Percentiles rank a stretch among this genome's conserved stretches.
Conservation (phyloP, 208 protist species). For the Wallacemonas sp. region DNA sequence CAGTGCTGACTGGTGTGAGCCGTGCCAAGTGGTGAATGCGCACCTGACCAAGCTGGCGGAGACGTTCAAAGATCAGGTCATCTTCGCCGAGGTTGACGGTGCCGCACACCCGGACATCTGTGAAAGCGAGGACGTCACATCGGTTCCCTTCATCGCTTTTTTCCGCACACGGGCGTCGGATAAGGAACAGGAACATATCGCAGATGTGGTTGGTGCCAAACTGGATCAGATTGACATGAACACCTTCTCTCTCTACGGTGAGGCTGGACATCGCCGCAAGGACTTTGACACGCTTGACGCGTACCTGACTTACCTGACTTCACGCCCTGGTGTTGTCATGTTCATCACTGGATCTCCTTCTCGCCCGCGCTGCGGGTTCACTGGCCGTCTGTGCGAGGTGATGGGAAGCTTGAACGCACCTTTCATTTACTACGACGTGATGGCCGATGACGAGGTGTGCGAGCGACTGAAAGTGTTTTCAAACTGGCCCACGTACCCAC, state of each 20-base stretch:
- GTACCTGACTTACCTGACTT: conserved; percentile 85
- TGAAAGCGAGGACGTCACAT: conserved; percentile 76
- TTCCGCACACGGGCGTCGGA: conserved; percentile 51
- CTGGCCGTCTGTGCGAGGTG: conserved; percentile 74
- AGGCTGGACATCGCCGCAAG: conserved; percentile 45
- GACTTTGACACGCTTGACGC: conserved; percentile 72
- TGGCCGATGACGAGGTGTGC: conserved; percentile 87
- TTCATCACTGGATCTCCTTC: conserved; percentile 94
- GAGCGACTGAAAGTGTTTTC: conserved; percentile 87
- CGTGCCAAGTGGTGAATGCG: conserved; percentile 72
- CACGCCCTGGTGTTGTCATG: conserved; percentile 69
- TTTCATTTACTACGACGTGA: conserved; percentile 92
- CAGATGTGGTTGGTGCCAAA: conserved; percentile 79
- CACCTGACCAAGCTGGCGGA: conserved; percentile 33
- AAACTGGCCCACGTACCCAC: conserved; percentile 94
- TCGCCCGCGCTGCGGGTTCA: conserved; percentile 91
- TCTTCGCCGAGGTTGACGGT: conserved; percentile 83
- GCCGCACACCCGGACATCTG: conserved; percentile 66
- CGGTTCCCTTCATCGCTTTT: conserved; percentile 90
- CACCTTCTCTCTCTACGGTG: conserved; percentile 72
- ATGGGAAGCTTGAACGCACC: conserved; percentile 56
- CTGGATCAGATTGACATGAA: conserved; percentile 77
- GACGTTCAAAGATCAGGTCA: conserved; percentile 45
- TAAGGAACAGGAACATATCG: conserved; percentile 63
- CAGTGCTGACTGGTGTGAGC: conserved; percentile 89